phyloP scores from a whole-genome alignment of 495 filamentous ascomycete genomes.

The Lasiosphaeria ovina region DNA sequence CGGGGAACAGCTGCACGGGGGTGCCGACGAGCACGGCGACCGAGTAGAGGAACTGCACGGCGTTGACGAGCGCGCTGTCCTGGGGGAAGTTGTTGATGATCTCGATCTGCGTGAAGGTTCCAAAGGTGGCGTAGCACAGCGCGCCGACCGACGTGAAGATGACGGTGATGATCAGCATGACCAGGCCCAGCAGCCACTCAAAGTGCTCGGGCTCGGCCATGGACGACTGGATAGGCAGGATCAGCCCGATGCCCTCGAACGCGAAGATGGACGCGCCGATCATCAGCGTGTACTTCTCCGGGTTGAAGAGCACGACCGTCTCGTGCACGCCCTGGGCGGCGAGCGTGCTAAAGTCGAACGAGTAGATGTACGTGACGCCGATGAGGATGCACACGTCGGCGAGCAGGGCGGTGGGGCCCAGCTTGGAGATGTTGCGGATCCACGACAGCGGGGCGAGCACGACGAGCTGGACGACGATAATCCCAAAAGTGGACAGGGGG shows the following conservation, averaged over 20 bases:
- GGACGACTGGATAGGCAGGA: slow-evolving; percentile 62
- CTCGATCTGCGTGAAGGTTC: slow-evolving; percentile 54
- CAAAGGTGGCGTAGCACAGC: slow-evolving; percentile 65
- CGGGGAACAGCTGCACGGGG: slow-evolving; percentile 65
- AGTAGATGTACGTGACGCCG: slow-evolving; percentile 64
- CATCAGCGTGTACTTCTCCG: slow-evolving; percentile 57
- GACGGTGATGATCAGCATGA: slow-evolving; percentile 63
- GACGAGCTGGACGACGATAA: slow-evolving; percentile 57
- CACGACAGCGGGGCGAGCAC: slow-evolving; percentile 57
- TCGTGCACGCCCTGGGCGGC: slow-evolving; percentile 44
- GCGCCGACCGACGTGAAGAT: slow-evolving; percentile 63
- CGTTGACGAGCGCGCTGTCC: slow-evolving; percentile 59
- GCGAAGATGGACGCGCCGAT: slow-evolving; percentile 65
- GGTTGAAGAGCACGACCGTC: slow-evolving; percentile 60
- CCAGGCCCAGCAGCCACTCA: slow-evolving; percentile 52
- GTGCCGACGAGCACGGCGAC: slow-evolving; percentile 60
- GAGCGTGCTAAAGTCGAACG: slow-evolving; percentile 55
- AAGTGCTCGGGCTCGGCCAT: slow-evolving; percentile 62
- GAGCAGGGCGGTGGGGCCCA: slow-evolving; percentile 57
- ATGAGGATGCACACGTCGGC: slow-evolving; percentile 63
- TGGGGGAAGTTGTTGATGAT: slow-evolving; percentile 67
- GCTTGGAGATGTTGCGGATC: slow-evolving; percentile 64
- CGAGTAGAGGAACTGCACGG: slow-evolving; percentile 65
- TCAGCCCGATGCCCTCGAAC: slow-evolving; percentile 66
- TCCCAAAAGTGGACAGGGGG: slow-evolving; percentile 41